Conservation (phyloP, 257 asterid species). For the Fraxinus americana region DNA sequence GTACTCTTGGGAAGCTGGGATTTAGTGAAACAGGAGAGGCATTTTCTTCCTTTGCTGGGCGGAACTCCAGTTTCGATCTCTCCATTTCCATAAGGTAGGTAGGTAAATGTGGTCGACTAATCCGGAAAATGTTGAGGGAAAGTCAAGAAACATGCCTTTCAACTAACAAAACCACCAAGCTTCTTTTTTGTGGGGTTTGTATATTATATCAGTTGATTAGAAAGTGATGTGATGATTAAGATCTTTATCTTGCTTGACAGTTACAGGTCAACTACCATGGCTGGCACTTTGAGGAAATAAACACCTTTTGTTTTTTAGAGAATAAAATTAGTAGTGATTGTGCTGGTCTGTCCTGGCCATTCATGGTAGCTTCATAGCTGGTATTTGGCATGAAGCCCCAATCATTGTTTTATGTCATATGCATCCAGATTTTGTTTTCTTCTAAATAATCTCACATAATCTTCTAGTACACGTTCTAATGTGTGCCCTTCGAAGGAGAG, state of each 20-base stretch:
- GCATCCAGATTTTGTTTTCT: neutral
- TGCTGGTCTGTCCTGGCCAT: neutral
- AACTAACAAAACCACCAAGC: neutral
- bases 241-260: slow-evolving; percentile 9
- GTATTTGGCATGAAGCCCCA: slow-evolving; percentile 21
- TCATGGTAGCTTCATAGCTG: slow-evolving; percentile 13
- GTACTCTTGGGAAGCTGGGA: slow-evolving; percentile 4
- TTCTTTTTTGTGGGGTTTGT: neutral
- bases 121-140: neutral
- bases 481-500: neutral
- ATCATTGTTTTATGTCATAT: slow-evolving; percentile 7
- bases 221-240: slow-evolving; percentile 15
- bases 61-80: too few species aligned
- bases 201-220: slow-evolving; percentile 2
- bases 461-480: neutral
- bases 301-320: neutral
- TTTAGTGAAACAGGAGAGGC: neutral
- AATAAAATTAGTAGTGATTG: neutral
- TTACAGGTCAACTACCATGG: slow-evolving; percentile 12
- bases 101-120: too few species aligned
- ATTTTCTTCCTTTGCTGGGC: neutral
- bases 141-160: neutral
- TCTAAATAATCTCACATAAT: neutral
- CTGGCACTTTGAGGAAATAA: neutral
- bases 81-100: too few species aligned